Evolutionary conservation across 805 yeast genomes (phyloP).

Genomic region (Candida golubevii): DNA sequence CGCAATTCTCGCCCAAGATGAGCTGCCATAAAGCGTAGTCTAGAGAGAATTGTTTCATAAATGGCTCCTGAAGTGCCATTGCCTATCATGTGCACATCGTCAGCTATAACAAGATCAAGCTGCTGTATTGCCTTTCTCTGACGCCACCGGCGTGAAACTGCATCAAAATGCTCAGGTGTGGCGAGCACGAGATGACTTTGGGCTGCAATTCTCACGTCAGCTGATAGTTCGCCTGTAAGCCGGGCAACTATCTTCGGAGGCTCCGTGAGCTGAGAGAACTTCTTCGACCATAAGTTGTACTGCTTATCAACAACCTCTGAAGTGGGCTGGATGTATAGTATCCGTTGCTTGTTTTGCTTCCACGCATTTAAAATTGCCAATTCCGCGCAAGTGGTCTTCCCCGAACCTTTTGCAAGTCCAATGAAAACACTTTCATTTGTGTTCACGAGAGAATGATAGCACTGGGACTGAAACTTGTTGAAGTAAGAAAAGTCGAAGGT

Average conservation of each 20-base stretch:
- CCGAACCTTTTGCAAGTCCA: conserved; percentile 73
- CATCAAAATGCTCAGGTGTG: conserved; percentile 77
- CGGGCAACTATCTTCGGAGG: conserved; percentile 52
- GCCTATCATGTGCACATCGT: conserved; percentile 68
- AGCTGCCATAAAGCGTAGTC: conserved; percentile 65
- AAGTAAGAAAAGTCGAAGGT: conserved; percentile 50
- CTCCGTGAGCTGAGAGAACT: conserved; percentile 46
- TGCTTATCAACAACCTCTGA: conserved; percentile 51
- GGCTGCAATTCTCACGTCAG: conserved; percentile 54
- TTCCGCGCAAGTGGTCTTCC: conserved; percentile 69
- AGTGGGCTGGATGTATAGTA: conserved; percentile 65
- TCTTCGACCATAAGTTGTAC: conserved; percentile 48
- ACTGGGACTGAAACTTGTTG: conserved; percentile 73
- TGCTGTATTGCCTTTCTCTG: conserved; percentile 65
- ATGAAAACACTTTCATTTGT: conserved; percentile 57
- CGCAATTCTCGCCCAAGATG: conserved; percentile 57
- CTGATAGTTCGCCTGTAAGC: conserved; percentile 47
- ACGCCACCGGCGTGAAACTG: conserved; percentile 76
- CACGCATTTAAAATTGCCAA: conserved; percentile 69
- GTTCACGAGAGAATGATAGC: conserved; percentile 54
- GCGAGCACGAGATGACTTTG: conserved; percentile 64
- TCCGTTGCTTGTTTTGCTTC: conserved; percentile 65
- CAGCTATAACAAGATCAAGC: conserved; percentile 66
- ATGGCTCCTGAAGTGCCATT: conserved; percentile 49
- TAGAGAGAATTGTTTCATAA: conserved; percentile 67